Evolutionary conservation across 192 early-diverging fungal genomes (phyloP).

Genomic region (Coemansia sp.): DNA sequence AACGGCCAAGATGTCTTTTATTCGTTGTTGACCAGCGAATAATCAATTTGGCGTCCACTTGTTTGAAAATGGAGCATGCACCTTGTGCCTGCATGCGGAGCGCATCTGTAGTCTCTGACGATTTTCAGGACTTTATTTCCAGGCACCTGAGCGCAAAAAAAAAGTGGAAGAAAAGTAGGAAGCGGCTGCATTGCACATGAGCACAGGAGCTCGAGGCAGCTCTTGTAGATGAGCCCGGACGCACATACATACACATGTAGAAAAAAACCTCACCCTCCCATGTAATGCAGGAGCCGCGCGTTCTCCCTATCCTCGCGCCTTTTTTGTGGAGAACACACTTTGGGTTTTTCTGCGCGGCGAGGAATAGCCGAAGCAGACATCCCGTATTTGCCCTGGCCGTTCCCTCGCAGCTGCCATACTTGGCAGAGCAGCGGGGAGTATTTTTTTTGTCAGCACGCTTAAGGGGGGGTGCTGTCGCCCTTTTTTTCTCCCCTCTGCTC

Average conservation of each 20-base stretch:
- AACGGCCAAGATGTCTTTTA: too few species aligned
- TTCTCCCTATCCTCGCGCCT: too few species aligned
- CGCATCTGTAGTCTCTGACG: too few species aligned
- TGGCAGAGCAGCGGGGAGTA: too few species aligned
- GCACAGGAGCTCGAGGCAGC: too few species aligned
- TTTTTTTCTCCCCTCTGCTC: neutral
- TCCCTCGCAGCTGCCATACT: neutral
- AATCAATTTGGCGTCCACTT: neutral
- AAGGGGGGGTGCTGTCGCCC: too few species aligned
- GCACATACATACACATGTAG: neutral
- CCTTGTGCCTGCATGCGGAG: too few species aligned
- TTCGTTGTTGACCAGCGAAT: too few species aligned
- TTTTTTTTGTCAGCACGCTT: too few species aligned
- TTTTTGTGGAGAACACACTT: neutral
- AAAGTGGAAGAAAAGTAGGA: too few species aligned
- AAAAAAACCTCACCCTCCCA: neutral
- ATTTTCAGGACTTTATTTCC: too few species aligned
- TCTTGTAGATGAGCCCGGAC: neutral
- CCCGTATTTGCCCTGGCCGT: neutral
- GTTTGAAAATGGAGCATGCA: neutral
- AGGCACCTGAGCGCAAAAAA: too few species aligned
- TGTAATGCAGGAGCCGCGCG: neutral
- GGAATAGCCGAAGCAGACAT: constrained; percentile 5
- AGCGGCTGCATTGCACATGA: neutral
- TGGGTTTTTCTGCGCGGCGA: neutral